Evolutionary conservation across 169 alveolate species (phyloP), one percentile per base, ranked within the genome.

Genomic region (Plasmodium cynomolgi): DNA sequence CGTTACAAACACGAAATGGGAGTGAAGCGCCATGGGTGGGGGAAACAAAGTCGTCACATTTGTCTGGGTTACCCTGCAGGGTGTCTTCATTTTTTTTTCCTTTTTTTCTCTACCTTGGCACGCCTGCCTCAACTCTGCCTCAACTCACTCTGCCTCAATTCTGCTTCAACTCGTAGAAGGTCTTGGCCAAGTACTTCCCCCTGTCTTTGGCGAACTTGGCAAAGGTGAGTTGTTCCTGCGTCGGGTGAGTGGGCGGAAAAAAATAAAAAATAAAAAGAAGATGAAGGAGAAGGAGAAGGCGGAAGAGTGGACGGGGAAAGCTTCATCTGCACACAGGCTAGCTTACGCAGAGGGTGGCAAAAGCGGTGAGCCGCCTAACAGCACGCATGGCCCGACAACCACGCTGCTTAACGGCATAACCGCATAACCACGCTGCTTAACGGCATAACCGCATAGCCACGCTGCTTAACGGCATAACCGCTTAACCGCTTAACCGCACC

Each of bases 151-250:
- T 23, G 34, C 77, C 17, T 84, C 83, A 85, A 20, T 29, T 85
- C 23, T 85, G 93, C 37, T 85, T 85, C 58, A 85, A 50, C 39
- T 85, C 93, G 9, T 85, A 85, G 79, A 85, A 85, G 26, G 93
- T 85, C 62, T 85, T 85, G 56, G 93, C 93, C 68, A 85, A 75
- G 41, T 85, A 85, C 44, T 85, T 85, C 62, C 93, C 93, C 41
- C 93, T 85, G 82, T 85, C 93, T 50, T 85, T 85, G n/a, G 93
- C 93, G 11, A 85, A 85, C 81, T 74, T 85, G 33, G 93, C 93
- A 33, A 85, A 85, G 1, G 93, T 85, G 31, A 85, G 73, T 74
- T 85, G 93, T 72, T 85, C 93, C 93, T 85, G 68, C 9, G 37
- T n/a, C 17, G 23, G 33, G 17, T 31, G 41, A 9, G 39, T 2